Conservation (phyloP, 2,329 filamentous ascomycete species). For the Aspergillus jensenii region DNA sequence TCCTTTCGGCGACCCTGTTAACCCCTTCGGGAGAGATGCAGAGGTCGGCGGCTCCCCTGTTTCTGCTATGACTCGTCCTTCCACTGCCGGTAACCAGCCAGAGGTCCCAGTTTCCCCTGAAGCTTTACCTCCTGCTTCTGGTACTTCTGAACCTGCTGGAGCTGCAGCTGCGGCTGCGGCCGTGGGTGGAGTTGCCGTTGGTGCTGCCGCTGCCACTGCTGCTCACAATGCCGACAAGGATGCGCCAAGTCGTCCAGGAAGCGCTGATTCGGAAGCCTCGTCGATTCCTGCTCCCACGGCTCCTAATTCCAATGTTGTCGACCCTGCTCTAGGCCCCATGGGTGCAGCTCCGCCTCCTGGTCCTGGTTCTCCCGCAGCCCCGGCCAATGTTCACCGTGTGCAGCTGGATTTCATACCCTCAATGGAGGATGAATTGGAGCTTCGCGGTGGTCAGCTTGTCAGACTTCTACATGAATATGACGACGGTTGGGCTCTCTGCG, state of each 20-base stretch:
- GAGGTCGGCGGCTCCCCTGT: constrained; percentile 38
- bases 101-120: neutral
- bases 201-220: constrained; percentile 38
- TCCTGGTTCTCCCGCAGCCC: constrained; percentile 45
- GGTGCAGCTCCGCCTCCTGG: constrained; percentile 14
- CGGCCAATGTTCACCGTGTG: constrained; percentile 78
- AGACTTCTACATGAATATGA: constrained; percentile 94
- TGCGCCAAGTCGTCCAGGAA: constrained; percentile 21
- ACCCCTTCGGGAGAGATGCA: constrained; percentile 70
- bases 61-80: constrained; percentile 9
- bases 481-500: constrained; percentile 95
- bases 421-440: constrained; percentile 85
- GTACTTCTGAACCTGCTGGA: constrained; percentile 35
- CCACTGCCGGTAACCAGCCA: constrained; percentile 2
- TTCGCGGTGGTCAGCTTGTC: constrained; percentile 79
- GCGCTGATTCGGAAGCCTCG: constrained; percentile 19
- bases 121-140: constrained; percentile 32
- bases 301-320: constrained; percentile 24
- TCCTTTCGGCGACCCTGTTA: constrained; percentile 56
- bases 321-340: constrained; percentile 15
- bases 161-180: constrained; percentile 36
- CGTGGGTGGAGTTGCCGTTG: constrained; percentile 40
- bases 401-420: constrained; percentile 92
- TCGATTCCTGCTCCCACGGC: constrained; percentile 23
- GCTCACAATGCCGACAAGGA: constrained; percentile 24